Evolutionary conservation across 345 rosid genomes (phyloP), one percentile per base, ranked within the genome.

Genomic region (Boechera retrofracta): DNA sequence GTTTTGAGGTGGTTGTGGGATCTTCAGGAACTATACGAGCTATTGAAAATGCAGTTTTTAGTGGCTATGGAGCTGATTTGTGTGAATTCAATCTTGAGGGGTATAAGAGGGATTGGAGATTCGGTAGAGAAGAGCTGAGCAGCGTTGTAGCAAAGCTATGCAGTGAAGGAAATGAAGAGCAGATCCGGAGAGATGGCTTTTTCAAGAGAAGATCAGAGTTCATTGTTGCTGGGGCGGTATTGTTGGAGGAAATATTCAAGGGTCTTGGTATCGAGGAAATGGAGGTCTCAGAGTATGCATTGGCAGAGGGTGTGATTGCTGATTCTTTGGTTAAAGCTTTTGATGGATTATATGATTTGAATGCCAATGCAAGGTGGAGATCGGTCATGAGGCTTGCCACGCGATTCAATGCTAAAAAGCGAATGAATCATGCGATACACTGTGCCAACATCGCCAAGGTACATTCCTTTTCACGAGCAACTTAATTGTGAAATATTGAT

Each of bases 261-360:
- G 68, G 69, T 80, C 67, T 91, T 6, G 87, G 86, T 55, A 83
- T 91, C 26, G 76, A 85, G 63, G 88, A 91, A 49, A 85, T 91
- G 91, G 87, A 84, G 83, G 89, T 89, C 69, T 91, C 90, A 11
- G 88, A 77, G 39, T 91, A 86, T 77, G 86, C 87, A 16, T 85
- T 91, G 56, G 85, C 88, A 29, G 97, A 84, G 64, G 93, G 89
- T 77, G 84, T 89, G 57, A 80, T 89, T 79, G 86, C 91, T 75
- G 91, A 91, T 56, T 79, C 83, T 41, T 39, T 87, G 69, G 76
- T 75, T 21, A 78, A 82, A 48, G 83, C 77, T 67, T 87, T 71
- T 63, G 73, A 53, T 54, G 86, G 87, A 4, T 24, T 18, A 21
- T 78, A 79, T 83, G 85, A 79, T 75, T 58, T 84, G 81, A 84